These are phyloP conservation scores for Hypoxylon sp. DNA, from an alignment of 2,329 filamentous ascomycete species.

Conservation along the genomic window DNA sequence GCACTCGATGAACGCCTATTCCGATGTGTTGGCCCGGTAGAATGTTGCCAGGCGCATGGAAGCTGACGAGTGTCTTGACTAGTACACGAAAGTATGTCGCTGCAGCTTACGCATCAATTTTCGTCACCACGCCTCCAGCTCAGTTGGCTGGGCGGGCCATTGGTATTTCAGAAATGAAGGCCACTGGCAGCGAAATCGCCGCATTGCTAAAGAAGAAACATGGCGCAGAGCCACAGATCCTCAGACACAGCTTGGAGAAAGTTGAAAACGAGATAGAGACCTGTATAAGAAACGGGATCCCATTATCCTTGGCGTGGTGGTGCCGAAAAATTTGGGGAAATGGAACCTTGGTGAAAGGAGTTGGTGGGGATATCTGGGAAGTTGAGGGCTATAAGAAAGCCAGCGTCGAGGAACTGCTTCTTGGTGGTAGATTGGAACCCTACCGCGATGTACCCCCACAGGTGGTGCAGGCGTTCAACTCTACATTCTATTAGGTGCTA, in stretches of 20 bases:
- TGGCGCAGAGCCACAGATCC: conserved; percentile 35
- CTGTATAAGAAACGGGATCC: conserved; percentile 38
- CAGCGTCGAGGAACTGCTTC: conserved; percentile 44
- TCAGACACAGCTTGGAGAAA: conserved; percentile 46
- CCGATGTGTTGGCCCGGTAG: not conserved
- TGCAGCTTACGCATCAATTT: conserved; percentile 51
- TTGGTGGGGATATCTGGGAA: conserved; percentile 50
- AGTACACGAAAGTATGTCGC: conserved; percentile 53
- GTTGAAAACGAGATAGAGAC: conserved; percentile 46
- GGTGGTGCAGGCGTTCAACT: conserved; percentile 35
- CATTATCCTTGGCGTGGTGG: conserved; percentile 48
- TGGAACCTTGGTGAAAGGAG: conserved; percentile 39
- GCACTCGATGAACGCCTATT: no score
- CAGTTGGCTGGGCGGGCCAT: conserved; percentile 47
- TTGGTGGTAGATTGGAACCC: conserved; percentile 43
- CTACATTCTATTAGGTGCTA: conserved; percentile 31
- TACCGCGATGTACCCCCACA: conserved; percentile 48
- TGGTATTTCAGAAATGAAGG: conserved; percentile 47
- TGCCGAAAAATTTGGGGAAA: conserved; percentile 52
- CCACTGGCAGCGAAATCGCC: conserved; percentile 49
- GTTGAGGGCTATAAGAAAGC: conserved; percentile 48
- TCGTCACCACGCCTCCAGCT: conserved; percentile 46
- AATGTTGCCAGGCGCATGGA: not conserved
- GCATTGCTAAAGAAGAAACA: conserved; percentile 44
- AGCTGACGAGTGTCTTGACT: not conserved